Evolutionary conservation across 352 stramenopile genomes (phyloP).

Genomic region (Globisporangium splendens): DNA sequence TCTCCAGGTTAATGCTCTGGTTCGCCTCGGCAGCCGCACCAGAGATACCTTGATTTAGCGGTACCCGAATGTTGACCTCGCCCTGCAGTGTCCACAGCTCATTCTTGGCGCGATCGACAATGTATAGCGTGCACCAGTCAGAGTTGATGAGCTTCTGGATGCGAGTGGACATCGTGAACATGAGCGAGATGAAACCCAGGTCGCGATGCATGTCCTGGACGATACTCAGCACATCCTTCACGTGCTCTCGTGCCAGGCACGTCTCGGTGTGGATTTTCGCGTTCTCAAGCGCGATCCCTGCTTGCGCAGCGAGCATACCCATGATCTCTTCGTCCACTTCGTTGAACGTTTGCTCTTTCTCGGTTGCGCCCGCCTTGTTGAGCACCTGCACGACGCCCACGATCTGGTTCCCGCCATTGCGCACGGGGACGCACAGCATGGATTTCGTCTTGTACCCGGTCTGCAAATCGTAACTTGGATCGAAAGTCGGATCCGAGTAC

Average conservation of each 20-base stretch:
- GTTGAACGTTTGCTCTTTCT: constrained; percentile 68
- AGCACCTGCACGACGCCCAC: constrained; percentile 90
- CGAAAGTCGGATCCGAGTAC: constrained; percentile 92
- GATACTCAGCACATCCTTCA: constrained; percentile 84
- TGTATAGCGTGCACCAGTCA: constrained; percentile 91
- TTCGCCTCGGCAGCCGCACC: constrained; percentile 72
- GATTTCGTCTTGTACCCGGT: constrained; percentile 91
- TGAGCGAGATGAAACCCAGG: constrained; percentile 86
- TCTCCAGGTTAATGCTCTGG: constrained; percentile 71
- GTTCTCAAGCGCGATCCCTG: constrained; percentile 85
- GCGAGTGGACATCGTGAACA: constrained; percentile 90
- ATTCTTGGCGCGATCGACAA: constrained; percentile 85
- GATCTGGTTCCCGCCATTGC: constrained; percentile 69
- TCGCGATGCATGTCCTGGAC: constrained; percentile 90
- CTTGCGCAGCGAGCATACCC: constrained; percentile 79
- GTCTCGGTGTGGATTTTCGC: constrained; percentile 66
- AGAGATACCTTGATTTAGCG: constrained; percentile 82
- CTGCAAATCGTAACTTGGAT: constrained; percentile 87
- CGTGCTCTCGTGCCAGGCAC: constrained; percentile 46
- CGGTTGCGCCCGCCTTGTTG: constrained; percentile 69
- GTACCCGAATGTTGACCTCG: constrained; percentile 86
- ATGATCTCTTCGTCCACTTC: constrained; percentile 88
- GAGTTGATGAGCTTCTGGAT: constrained; percentile 86
- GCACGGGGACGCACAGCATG: constrained; percentile 90
- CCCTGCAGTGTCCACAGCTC: constrained; percentile 90